phyloP scores from a whole-genome alignment of 2,329 filamentous ascomycete genomes.

The Cordyceps pruinosa region DNA sequence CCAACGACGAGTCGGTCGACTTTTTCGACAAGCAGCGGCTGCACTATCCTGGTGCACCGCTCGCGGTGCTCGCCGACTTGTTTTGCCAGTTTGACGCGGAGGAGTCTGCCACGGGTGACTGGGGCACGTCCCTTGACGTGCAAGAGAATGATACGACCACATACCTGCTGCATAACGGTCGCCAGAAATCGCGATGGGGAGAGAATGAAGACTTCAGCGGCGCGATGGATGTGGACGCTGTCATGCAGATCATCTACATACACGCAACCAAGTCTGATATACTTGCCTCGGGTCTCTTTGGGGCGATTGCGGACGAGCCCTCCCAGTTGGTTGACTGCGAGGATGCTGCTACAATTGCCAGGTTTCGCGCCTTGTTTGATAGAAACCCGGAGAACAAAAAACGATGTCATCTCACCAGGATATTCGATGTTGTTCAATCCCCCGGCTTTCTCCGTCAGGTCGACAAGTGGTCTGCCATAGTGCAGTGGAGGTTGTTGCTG shows the following conservation, averaged over 20 bases:
- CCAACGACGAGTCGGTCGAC: too few species aligned
- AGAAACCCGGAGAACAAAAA: not conserved
- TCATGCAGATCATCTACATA: not conserved
- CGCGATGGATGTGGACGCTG: not conserved
- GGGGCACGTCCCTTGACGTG: too few species aligned
- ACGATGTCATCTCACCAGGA: too few species aligned
- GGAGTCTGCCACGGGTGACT: too few species aligned
- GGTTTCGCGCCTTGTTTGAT: not conserved
- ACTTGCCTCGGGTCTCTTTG: not conserved
- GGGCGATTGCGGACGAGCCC: not conserved
- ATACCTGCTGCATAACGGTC: not conserved
- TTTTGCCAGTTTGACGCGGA: too few species aligned
- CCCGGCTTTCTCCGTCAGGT: too few species aligned
- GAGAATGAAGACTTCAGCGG: not conserved
- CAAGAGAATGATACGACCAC: not conserved
- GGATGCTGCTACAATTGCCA: not conserved
- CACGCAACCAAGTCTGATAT: not conserved
- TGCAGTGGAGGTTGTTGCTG: too few species aligned
- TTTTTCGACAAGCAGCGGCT: too few species aligned
- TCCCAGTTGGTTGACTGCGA: not conserved
- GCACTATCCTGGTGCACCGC: too few species aligned
- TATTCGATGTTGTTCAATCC: too few species aligned
- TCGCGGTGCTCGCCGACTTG: too few species aligned
- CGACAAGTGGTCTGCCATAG: too few species aligned
- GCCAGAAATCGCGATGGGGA: not conserved